A percentile compares a stretch with the other conserved stretches of the same genome.
These are phyloP conservation scores for Hanseniaspora mollemarum DNA, from an alignment of 805 yeast species.

Conservation along the genomic window DNA sequence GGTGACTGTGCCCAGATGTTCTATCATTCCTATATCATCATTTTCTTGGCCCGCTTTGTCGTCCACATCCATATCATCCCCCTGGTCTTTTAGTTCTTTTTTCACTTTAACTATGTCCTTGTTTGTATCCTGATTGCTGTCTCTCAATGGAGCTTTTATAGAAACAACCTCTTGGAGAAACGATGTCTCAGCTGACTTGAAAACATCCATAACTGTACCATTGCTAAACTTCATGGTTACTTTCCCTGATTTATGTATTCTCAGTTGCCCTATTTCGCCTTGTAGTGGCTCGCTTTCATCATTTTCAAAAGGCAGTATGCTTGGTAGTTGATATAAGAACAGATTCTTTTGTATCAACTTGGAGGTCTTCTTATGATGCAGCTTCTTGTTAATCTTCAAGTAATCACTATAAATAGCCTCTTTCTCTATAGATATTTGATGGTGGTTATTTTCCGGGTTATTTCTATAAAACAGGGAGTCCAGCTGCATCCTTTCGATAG, in stretches of 20 bases:
- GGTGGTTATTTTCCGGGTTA: constrained; percentile 9
- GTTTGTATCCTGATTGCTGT: constrained; percentile 29
- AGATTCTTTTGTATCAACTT: constrained; percentile 26
- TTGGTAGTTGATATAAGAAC: constrained; percentile 31
- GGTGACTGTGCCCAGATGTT: constrained; percentile 13
- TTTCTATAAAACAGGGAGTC: constrained; percentile 8
- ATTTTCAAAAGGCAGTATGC: constrained; percentile 27
- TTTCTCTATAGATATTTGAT: constrained; percentile 7
- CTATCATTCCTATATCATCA: constrained; percentile 17
- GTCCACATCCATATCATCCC: constrained; percentile 27
- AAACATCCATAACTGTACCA: constrained; percentile 61
- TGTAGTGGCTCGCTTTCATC: constrained; percentile 18
- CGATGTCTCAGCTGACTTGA: constrained; percentile 55
- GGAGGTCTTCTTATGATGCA: constrained; percentile 20
- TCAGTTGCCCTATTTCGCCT: constrained; percentile 63
- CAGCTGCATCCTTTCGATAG: constrained; percentile 10
- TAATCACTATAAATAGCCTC: constrained; percentile 10
- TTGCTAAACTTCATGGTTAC: constrained; percentile 47
- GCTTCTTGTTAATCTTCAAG: constrained; percentile 25
- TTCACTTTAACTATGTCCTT: constrained; percentile 42
- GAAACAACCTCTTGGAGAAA: constrained; percentile 65
- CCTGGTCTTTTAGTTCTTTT: constrained; percentile 20
- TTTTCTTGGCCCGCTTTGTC: constrained; percentile 18
- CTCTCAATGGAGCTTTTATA: constrained; percentile 36
- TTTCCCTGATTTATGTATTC: constrained; percentile 76